Base-by-base conservation (phyloP, 306 rosid species). In the Senna tora region DNA sequence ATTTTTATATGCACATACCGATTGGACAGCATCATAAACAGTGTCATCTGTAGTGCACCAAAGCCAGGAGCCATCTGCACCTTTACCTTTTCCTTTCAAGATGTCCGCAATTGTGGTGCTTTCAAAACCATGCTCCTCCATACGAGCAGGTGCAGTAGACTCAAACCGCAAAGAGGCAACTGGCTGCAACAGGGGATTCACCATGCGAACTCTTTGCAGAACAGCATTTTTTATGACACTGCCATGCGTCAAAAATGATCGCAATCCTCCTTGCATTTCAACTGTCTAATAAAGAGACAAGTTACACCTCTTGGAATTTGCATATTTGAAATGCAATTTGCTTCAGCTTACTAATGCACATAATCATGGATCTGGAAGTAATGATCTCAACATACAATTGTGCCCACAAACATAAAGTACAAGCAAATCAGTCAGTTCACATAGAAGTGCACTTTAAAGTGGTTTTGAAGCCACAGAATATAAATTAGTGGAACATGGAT, bases 11-110 rank as follows among this genome's bases (percentile, higher is more conserved):
- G 80, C 85, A 63, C 87, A 63, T 89, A 95, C 99, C 92, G 99
- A 95, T 85, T 95, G 84, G 36, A 95, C 99, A 80, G 99, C 99
- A 53, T 95, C 93, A 70, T 95, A 95, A 59, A 95, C 99, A 42
- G 92, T 58, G 80, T 95, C 99, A 5, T 88, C 92, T 0, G 90
- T 89, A 33, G 97, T 83, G 89, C 99, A 95, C 99, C 99, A 95
- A 32, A 95, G 99, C 99, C 99, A 95, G 75, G 99, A 95, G 76
- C 99, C 99, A 81, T 95, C 99, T 28, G 96, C 99, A 39, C 87
- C 66, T 83, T 91, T 85, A 42, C 97, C 99, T 77, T 95, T 95
- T 4, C 63, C 77, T 52, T 76, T 83, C 90, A 95, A 60, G 86
- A 95, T 72, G 33, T 95, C 99, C 7, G 87, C 41, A 81, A 95